phyloP scores from a whole-genome alignment of 2,329 filamentous ascomycete species.

The Alternaria sp. region DNA sequence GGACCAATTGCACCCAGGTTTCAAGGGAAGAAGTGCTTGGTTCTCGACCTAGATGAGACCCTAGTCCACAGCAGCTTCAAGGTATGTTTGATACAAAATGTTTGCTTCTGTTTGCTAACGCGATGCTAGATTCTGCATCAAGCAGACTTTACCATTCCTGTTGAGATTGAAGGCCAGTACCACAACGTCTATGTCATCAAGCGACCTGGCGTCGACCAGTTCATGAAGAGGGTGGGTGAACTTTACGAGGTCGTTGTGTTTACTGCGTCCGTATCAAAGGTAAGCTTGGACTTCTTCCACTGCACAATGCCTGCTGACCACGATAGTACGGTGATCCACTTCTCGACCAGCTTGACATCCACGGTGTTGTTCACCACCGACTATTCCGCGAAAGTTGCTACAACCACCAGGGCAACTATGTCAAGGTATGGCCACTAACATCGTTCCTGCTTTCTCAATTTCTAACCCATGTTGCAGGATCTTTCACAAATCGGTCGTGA shows the following conservation, averaged over 20 bases:
- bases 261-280: constrained; percentile 97
- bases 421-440: constrained; percentile 68
- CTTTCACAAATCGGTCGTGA: constrained; percentile 96
- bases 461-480: constrained; percentile 62
- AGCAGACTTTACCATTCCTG: constrained; percentile 97
- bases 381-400: constrained; percentile 98
- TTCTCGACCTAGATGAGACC: constrained; percentile 95
- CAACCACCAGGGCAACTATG: constrained; percentile 99
- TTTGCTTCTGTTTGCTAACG: constrained; percentile 22
- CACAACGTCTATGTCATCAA: constrained; percentile 99
- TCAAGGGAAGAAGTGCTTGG: constrained; percentile 89
- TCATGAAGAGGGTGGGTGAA: constrained; percentile 98
- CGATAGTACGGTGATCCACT: constrained; percentile 91
- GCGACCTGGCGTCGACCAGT: constrained; percentile 95
- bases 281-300: constrained; percentile 50
- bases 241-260: constrained; percentile 99
- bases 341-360: constrained; percentile 95
- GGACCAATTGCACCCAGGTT: constrained; percentile 82
- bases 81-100: constrained; percentile 60
- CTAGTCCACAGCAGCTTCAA: constrained; percentile 99
- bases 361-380: constrained; percentile 93
- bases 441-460: neutral
- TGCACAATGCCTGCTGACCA: constrained; percentile 24
- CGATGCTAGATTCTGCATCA: constrained; percentile 85
- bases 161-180: constrained; percentile 98